Percentiles rank a stretch among this genome's conserved stretches.
Conservation (phyloP, 306 rosid genomes). For the Dalbergia oliveri region DNA sequence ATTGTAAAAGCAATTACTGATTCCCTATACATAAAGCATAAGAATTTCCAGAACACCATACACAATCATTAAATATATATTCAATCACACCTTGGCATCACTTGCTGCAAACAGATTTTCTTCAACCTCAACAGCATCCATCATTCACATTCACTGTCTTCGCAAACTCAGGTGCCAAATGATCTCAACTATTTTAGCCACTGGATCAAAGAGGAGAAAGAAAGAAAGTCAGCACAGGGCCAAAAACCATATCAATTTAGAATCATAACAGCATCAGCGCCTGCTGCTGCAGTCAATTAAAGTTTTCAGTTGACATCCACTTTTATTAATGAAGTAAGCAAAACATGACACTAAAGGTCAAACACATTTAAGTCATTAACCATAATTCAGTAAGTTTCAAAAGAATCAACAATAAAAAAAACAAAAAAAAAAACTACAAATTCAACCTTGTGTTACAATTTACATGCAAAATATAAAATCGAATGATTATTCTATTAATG, state of each 20-base stretch:
- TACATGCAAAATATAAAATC: background rate
- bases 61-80: conserved; percentile 29
- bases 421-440: conserved; percentile 4
- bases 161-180: conserved; percentile 35
- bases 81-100: conserved; percentile 82
- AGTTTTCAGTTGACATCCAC: conserved; percentile 6
- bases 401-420: conserved; percentile 16
- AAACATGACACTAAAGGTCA: background rate
- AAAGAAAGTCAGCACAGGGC: conserved; percentile 27
- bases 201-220: conserved; percentile 24
- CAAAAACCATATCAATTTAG: background rate
- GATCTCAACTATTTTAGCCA: conserved; percentile 56
- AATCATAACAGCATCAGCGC: conserved; percentile 11
- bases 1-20: conserved; percentile 24
- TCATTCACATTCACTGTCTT: conserved; percentile 49
- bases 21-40: conserved; percentile 1
- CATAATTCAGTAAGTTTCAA: conserved; percentile 16
- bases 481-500: conserved; percentile 1
- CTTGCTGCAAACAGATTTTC: conserved; percentile 78
- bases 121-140: conserved; percentile 84
- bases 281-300: conserved; percentile 5
- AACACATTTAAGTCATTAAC: background rate
- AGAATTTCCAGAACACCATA: conserved; percentile 34
- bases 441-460: conserved; percentile 22
- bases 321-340: conserved; percentile 1